Evolutionary conservation across 495 filamentous ascomycete species (phyloP).

Genomic region (Evernia prunastri): DNA sequence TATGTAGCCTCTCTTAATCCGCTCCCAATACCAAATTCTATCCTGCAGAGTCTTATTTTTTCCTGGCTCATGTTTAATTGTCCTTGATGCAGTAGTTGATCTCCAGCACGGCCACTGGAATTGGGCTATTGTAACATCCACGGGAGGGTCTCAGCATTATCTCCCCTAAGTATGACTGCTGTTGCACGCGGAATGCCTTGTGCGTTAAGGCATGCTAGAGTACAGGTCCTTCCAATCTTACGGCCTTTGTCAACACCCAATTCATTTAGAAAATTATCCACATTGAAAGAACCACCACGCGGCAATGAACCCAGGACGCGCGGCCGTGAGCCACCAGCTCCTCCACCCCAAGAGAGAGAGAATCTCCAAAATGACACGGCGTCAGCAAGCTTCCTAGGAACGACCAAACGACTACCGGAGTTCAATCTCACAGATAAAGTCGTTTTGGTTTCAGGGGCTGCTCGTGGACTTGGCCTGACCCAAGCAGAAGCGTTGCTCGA

Average conservation of each 20-base stretch:
- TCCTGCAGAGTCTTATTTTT: neutral
- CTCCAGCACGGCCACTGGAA: neutral
- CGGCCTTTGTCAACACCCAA: constrained; percentile 7
- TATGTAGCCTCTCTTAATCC: neutral
- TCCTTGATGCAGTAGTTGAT: neutral
- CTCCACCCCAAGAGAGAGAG: constrained; percentile 22
- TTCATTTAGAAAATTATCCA: constrained; percentile 8
- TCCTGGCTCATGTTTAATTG: neutral
- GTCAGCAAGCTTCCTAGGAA: constrained; percentile 24
- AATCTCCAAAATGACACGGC: constrained; percentile 18
- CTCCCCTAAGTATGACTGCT: neutral
- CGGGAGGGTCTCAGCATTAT: neutral
- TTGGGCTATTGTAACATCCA: too few relatives aligned
- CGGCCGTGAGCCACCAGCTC: constrained; percentile 20
- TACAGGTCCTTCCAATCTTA: neutral
- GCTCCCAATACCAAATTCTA: neutral
- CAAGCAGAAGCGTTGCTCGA: constrained; percentile 76
- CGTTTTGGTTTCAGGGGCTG: constrained; percentile 71
- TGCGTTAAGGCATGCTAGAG: neutral
- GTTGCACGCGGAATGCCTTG: constrained; percentile 5
- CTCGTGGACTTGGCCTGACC: constrained; percentile 68
- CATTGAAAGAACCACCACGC: constrained; percentile 22
- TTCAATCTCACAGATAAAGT: constrained; percentile 75
- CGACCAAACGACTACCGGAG: constrained; percentile 55
- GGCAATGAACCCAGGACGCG: constrained; percentile 22